Percentiles rank a stretch among this genome's conserved stretches.
Evolutionary conservation across 139 green algal species (phyloP).

Genomic region (Haematococcus sp.): DNA sequence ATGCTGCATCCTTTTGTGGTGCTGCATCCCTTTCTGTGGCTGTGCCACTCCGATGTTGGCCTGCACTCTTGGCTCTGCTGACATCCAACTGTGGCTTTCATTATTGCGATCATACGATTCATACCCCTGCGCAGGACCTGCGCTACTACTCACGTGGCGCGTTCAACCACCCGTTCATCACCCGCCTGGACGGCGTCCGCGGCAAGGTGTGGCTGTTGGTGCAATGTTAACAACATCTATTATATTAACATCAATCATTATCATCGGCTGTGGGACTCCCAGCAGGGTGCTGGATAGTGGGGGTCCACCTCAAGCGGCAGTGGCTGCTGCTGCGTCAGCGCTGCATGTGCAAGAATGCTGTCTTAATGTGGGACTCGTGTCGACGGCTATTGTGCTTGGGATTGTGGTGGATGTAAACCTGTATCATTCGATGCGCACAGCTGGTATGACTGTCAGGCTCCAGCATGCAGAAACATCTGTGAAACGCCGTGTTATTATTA

Average conservation of each 20-base stretch:
- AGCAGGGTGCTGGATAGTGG: neutral
- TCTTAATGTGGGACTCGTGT: neutral
- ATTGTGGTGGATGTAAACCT: no score
- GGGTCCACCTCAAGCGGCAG: neutral
- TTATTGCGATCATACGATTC: no score
- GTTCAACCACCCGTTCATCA: slow-evolving; percentile 50
- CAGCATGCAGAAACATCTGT: no score
- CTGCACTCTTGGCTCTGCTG: no score
- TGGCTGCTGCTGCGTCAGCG: neutral
- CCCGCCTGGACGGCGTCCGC: slow-evolving; percentile 25
- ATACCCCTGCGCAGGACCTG: slow-evolving; percentile 31
- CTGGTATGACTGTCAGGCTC: no score
- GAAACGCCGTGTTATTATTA: no score
- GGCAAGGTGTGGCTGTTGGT: slow-evolving; percentile 4
- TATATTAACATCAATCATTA: neutral
- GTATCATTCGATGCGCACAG: no score
- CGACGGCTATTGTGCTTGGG: neutral
- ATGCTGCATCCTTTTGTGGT: no score
- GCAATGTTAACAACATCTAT: neutral
- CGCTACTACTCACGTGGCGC: slow-evolving; percentile 75
- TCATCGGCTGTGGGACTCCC: neutral
- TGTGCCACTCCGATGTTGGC: no score
- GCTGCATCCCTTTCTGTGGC: no score
- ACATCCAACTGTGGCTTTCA: no score
- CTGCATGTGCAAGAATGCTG: neutral